These are phyloP conservation scores for Yamadazyma sp. DNA, from an alignment of 1,139 yeast species.

Conservation along the genomic window DNA sequence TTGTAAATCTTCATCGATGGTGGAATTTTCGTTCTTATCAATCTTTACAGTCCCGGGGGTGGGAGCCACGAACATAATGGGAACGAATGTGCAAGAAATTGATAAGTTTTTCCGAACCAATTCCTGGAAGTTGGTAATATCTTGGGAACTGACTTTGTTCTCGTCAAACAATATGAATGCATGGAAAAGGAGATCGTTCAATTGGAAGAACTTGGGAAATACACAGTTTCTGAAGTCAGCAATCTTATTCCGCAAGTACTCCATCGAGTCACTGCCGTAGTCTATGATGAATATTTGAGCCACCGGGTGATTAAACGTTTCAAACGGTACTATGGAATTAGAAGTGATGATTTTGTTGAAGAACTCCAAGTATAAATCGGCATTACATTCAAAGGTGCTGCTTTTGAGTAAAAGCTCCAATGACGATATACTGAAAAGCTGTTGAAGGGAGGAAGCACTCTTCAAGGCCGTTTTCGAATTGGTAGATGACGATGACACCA, in stretches of 20 bases:
- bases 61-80: conserved; percentile 17
- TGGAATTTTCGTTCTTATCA: conserved; percentile 33
- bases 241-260: conserved; percentile 38
- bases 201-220: conserved; percentile 60
- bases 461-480: conserved; percentile 21
- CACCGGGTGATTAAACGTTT: conserved; percentile 87
- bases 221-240: conserved; percentile 42
- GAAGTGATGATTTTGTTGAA: conserved; percentile 63
- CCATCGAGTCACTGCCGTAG: conserved; percentile 46
- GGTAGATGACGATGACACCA: neutral
- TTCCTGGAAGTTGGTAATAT: conserved; percentile 34
- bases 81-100: conserved; percentile 29
- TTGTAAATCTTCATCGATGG: conserved; percentile 58
- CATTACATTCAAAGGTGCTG: conserved; percentile 9
- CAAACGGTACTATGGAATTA: conserved; percentile 71
- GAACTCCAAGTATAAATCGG: conserved; percentile 54
- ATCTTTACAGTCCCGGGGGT: conserved; percentile 10
- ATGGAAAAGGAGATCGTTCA: conserved; percentile 54
- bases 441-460: conserved; percentile 23
- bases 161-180: conserved; percentile 42
- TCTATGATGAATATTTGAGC: conserved; percentile 72
- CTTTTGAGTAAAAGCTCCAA: conserved; percentile 34
- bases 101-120: conserved; percentile 27
- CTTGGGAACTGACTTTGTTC: conserved; percentile 18
- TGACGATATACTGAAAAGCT: conserved; percentile 42